Evolutionary conservation across 495 filamentous ascomycete species (phyloP).

Genomic region (Lasiosphaeria hispida): DNA sequence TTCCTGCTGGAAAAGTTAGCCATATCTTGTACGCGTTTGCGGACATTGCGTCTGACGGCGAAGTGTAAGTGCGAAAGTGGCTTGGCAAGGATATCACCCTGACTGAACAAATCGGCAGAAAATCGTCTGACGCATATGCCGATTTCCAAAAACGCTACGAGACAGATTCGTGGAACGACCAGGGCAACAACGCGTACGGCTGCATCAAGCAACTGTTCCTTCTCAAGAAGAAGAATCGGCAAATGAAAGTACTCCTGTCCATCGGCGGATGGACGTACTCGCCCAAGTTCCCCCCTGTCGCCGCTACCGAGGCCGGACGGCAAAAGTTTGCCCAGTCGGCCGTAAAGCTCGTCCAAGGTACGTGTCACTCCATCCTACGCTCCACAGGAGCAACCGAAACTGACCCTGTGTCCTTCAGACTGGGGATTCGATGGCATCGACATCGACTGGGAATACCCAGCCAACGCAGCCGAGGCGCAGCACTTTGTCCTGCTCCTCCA

Average conservation of each 20-base stretch:
- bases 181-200: slow-evolving; percentile 69
- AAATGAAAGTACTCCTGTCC: slow-evolving; percentile 78
- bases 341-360: slow-evolving; percentile 58
- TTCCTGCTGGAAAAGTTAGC: slow-evolving; percentile 75
- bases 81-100: neutral
- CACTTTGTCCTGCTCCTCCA: slow-evolving; percentile 70
- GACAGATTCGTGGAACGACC: slow-evolving; percentile 66
- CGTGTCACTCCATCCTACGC: neutral
- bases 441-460: slow-evolving; percentile 65
- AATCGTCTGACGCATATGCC: slow-evolving; percentile 53
- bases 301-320: slow-evolving; percentile 55
- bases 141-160: slow-evolving; percentile 75
- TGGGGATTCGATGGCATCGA: slow-evolving; percentile 58
- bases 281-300: slow-evolving; percentile 68
- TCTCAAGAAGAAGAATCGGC: slow-evolving; percentile 76
- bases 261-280: slow-evolving; percentile 93
- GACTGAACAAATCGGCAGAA: slow-evolving; percentile 26
- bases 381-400: neutral
- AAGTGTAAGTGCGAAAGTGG: slow-evolving; percentile 57
- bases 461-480: slow-evolving; percentile 56
- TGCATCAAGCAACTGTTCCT: slow-evolving; percentile 83
- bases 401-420: slow-evolving; percentile 34
- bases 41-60: slow-evolving; percentile 74
- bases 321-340: slow-evolving; percentile 62
- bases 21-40: slow-evolving; percentile 89